These are phyloP conservation scores for Rosa rugosa DNA, from an alignment of 306 rosid species.

Conservation along the genomic window DNA sequence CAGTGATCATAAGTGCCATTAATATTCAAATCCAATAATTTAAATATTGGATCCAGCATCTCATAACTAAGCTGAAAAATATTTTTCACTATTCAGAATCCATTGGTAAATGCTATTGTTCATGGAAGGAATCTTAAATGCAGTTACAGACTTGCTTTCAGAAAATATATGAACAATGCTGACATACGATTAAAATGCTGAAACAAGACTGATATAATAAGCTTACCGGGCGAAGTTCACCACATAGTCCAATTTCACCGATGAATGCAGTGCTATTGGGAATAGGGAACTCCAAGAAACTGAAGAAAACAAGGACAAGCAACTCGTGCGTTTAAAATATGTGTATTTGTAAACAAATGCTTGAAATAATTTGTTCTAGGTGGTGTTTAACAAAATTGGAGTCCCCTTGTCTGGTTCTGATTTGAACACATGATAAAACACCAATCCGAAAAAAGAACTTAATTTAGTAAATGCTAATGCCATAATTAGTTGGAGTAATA, in stretches of 20 bases:
- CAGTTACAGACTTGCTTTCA: constrained; percentile 4
- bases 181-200: neutral
- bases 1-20: neutral
- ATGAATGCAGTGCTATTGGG: constrained; percentile 78
- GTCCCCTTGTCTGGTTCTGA: neutral
- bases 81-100: neutral
- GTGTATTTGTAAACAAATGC: no score
- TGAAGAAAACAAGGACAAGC: constrained; percentile 28
- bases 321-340: neutral
- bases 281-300: constrained; percentile 88
- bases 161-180: constrained; percentile 13
- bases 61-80: neutral
- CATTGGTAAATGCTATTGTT: neutral
- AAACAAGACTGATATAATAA: constrained; percentile 13
- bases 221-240: constrained; percentile 93
- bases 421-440: neutral
- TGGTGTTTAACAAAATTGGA: no score
- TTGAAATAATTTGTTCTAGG: no score
- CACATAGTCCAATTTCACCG: constrained; percentile 87
- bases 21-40: neutral
- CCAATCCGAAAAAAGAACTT: neutral
- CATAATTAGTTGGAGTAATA: neutral
- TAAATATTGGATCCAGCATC: neutral
- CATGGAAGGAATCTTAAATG: neutral
- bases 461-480: neutral